phyloP scores from a whole-genome alignment of 306 rosid genomes.

The Cucurbita maxima region DNA sequence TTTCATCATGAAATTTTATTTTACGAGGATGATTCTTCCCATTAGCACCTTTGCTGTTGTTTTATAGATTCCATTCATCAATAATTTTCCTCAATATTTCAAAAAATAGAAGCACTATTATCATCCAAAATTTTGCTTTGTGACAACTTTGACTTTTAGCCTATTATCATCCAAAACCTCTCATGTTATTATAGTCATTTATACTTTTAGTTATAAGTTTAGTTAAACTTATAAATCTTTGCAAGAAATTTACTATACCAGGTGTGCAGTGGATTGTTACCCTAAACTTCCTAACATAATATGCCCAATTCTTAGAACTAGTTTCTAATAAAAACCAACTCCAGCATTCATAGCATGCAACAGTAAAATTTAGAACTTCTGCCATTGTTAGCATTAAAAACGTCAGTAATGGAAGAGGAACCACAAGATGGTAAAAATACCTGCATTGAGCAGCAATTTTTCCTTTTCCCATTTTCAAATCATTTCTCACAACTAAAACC shows the following conservation, averaged over 20 bases:
- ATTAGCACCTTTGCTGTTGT: not conserved
- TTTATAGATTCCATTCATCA: not conserved
- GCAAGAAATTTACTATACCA: not conserved
- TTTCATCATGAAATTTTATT: not conserved
- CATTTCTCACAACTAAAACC: conserved; percentile 86
- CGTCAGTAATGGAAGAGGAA: not conserved
- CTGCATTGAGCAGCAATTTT: conserved; percentile 98
- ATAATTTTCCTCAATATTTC: not conserved
- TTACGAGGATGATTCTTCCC: not conserved
- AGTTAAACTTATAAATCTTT: not conserved
- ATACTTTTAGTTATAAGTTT: not conserved
- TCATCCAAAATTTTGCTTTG: not conserved
- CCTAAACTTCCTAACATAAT: not conserved
- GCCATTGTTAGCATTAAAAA: not conserved
- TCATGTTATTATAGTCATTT: not conserved
- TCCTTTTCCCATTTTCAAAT: conserved; percentile 98
- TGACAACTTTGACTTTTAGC: not conserved
- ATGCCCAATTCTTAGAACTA: not conserved
- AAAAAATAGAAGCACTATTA: not conserved
- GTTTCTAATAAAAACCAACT: not conserved
- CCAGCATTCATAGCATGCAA: not conserved
- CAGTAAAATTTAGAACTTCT: not conserved
- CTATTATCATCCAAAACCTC: not conserved
- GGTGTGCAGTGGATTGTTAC: not conserved
- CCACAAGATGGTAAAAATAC: conserved; percentile 13